Conservation (phyloP, 108 stramenopile genomes). For the Hondaea fermentalgiana region DNA sequence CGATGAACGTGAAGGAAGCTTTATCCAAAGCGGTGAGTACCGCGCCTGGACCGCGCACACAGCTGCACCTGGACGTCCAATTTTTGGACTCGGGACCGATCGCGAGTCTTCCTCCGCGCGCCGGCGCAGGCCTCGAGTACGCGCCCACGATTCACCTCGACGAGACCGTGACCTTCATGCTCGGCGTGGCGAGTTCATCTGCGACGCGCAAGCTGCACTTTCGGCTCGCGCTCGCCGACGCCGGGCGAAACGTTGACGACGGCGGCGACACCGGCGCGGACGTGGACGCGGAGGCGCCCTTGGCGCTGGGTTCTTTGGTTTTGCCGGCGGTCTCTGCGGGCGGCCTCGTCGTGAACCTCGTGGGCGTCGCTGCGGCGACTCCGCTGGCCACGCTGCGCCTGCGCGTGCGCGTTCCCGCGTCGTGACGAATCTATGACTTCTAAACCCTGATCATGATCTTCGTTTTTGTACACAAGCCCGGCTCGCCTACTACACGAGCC, state of each 20-base stretch:
- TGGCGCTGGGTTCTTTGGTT: not conserved
- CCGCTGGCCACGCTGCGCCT: not conserved
- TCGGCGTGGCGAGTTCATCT: not conserved
- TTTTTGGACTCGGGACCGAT: not conserved
- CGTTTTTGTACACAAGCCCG: no score
- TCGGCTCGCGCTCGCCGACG: not conserved
- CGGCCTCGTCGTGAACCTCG: not conserved
- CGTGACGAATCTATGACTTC: no score
- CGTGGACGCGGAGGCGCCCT: not conserved
- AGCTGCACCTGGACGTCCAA: not conserved
- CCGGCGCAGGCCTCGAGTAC: not conserved
- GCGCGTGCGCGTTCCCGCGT: not conserved
- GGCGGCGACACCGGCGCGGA: not conserved
- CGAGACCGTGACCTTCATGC: not conserved
- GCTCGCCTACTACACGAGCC: no score
- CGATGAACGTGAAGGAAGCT: not conserved
- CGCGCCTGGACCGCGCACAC: not conserved
- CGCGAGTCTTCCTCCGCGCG: not conserved
- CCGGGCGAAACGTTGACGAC: not conserved
- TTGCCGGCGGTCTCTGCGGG: not conserved
- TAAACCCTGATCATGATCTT: no score
- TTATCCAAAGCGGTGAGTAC: not conserved
- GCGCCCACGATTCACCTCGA: not conserved
- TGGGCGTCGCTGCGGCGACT: not conserved
- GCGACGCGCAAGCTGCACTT: not conserved